Conservation (phyloP, 192 early-diverging fungal species). For the Powellomyces hirtus region DNA sequence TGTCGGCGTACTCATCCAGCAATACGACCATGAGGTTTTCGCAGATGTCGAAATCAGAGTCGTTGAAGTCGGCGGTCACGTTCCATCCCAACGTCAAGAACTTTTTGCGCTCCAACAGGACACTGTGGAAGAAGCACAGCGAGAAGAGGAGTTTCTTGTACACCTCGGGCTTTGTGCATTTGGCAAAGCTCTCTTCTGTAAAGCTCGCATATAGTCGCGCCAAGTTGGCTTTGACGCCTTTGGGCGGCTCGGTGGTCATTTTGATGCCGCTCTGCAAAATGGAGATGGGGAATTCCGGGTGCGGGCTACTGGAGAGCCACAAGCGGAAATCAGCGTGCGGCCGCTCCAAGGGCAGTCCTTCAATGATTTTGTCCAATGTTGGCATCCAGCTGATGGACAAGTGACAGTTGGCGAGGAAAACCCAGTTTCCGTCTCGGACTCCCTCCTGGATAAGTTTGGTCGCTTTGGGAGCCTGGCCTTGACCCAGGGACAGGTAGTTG, state of each 20-base stretch:
- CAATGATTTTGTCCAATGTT: slow-evolving; percentile 57
- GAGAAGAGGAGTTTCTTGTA: slow-evolving; percentile 59
- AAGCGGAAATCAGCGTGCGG: slow-evolving; percentile 58
- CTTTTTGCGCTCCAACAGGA: slow-evolving; percentile 61
- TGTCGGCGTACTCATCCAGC: slow-evolving; percentile 57
- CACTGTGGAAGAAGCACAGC: slow-evolving; percentile 59
- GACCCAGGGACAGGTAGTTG: slow-evolving; percentile 59
- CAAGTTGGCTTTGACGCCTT: slow-evolving; percentile 60
- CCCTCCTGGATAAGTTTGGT: slow-evolving; percentile 59
- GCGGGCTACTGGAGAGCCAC: slow-evolving; percentile 63
- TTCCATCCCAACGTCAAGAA: slow-evolving; percentile 66
- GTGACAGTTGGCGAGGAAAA: slow-evolving; percentile 66
- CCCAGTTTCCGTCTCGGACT: slow-evolving; percentile 60
- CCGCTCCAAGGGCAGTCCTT: slow-evolving; percentile 50
- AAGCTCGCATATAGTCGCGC: slow-evolving; percentile 45
- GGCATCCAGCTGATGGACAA: slow-evolving; percentile 67
- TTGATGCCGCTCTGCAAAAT: slow-evolving; percentile 59
- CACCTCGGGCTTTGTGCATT: slow-evolving; percentile 43
- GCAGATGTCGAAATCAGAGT: slow-evolving; percentile 66
- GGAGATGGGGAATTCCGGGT: slow-evolving; percentile 64
- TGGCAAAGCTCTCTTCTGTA: slow-evolving; percentile 48
- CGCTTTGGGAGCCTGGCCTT: slow-evolving; percentile 65
- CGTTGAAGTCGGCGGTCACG: slow-evolving; percentile 61
- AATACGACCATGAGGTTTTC: slow-evolving; percentile 56
- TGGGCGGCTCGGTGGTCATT: slow-evolving; percentile 65